A percentile compares a stretch with the other conserved stretches of the same genome.
These are phyloP conservation scores for Globomyces pollinis-pini DNA, from an alignment of 192 early-diverging fungal genomes.

Conservation along the genomic window DNA sequence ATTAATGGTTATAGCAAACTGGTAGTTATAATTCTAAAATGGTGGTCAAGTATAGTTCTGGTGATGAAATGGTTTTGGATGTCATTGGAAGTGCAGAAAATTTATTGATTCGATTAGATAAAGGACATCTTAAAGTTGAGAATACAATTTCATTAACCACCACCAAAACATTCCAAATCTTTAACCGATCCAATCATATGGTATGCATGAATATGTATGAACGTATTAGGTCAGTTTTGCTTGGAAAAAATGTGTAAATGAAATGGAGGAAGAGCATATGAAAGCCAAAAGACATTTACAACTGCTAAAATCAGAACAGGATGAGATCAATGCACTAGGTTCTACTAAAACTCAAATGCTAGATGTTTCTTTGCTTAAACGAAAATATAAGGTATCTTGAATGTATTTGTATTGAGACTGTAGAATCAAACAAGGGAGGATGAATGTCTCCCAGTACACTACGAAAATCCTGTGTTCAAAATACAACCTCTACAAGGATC, in stretches of 20 bases:
- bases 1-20: conserved; percentile 17
- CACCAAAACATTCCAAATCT: conserved; percentile 34
- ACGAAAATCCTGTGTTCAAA: conserved; percentile 29
- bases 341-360: background rate
- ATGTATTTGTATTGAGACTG: conserved; percentile 16
- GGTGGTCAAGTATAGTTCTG: conserved; percentile 40
- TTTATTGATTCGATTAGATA: conserved; percentile 47
- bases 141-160: conserved; percentile 43
- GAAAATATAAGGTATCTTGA: conserved; percentile 4
- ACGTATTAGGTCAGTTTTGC: conserved; percentile 45
- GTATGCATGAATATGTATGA: no score
- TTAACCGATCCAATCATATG: conserved; percentile 45
- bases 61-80: conserved; percentile 29
- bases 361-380: conserved; percentile 23
- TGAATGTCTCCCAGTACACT: conserved; percentile 30
- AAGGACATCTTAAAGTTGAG: conserved; percentile 32
- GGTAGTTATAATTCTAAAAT: conserved; percentile 35
- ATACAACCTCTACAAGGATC: conserved; percentile 36
- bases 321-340: conserved; percentile 22
- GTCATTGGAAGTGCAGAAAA: conserved; percentile 40
- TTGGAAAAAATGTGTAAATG: conserved; percentile 47
- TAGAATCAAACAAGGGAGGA: conserved; percentile 11
- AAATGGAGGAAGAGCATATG: conserved; percentile 34
- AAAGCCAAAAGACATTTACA: conserved; percentile 16
- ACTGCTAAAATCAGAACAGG: conserved; percentile 19